These are phyloP conservation scores for Sporothrix phasma DNA, from an alignment of 2,329 filamentous ascomycete genomes.

Conservation along the genomic window DNA sequence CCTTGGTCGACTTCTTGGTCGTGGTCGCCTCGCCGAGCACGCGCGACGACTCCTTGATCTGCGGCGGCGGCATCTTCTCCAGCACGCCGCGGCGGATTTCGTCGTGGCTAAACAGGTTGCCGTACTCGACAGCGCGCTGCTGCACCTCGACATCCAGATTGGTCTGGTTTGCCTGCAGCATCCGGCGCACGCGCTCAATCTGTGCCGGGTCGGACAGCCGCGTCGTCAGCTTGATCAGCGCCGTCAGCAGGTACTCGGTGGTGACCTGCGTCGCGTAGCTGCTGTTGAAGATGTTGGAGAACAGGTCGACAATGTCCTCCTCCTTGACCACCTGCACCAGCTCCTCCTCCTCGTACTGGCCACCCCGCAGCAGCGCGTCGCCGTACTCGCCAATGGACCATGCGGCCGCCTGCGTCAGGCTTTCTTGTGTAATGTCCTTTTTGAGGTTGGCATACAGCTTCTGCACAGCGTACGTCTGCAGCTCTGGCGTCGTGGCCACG, in stretches of 20 bases:
- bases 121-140: constrained; percentile 89
- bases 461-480: constrained; percentile 93
- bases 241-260: constrained; percentile 92
- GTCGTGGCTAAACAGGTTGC: constrained; percentile 87
- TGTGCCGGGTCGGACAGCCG: constrained; percentile 76
- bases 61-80: constrained; percentile 94
- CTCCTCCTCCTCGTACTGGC: constrained; percentile 90
- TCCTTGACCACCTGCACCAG: constrained; percentile 72
- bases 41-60: constrained; percentile 90
- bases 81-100: constrained; percentile 79
- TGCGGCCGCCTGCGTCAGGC: constrained; percentile 79
- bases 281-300: constrained; percentile 84
- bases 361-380: constrained; percentile 77
- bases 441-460: constrained; percentile 86
- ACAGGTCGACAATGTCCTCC: constrained; percentile 85
- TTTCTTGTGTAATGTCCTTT: constrained; percentile 96
- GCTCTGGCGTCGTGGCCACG: constrained; percentile 84
- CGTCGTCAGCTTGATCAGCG: constrained; percentile 88
- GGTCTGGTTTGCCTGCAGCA: constrained; percentile 68
- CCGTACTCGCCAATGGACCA: constrained; percentile 99
- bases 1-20: constrained; percentile 54
- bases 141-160: constrained; percentile 93
- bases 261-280: constrained; percentile 86
- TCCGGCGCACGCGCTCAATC: constrained; percentile 69
- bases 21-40: constrained; percentile 66